Base-by-base conservation (phyloP, 1,139 yeast species). In the Candida pseudocylindracea region DNA sequence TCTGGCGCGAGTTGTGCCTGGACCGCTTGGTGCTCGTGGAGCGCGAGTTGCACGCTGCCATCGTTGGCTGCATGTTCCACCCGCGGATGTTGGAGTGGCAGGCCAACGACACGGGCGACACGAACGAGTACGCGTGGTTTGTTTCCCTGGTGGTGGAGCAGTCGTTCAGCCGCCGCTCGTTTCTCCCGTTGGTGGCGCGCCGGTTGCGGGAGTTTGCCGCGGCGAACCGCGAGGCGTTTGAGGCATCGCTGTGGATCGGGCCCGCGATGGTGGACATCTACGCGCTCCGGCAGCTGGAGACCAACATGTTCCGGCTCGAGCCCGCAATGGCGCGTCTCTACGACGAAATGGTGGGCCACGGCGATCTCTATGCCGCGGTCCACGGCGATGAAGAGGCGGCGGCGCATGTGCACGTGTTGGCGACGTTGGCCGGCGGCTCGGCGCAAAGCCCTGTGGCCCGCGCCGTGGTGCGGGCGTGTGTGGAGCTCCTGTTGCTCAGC, bases 311-410 rank as follows among this genome's bases (percentile, higher is more conserved):
- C 49, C 59, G 54, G 31, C 53, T 80, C 30, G 91, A 79, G 39
- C 56, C 56, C 11, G 55, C 72, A 1, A 51, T 78, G 32, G 73
- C 71, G 2, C 41, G 12, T 3, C 10, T 11, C 3, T 27, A 27
- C 29, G 12, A n/a, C 11, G 8, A 7, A 4, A 2, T 10, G 29
- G 8, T 11, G 4, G 12, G 29, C 4, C 12, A 6, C 8, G 29
- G 12, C 11, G 30, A 48, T 1, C 44, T 67, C 7, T 71, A 52
- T 41, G 79, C 73, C 42, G 45, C 52, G 8, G 54, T 63, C 0
- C 75, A 78, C 51, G 85, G 83, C 0, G 53, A 52, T 0, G 63
- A 57, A 9, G 94, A 81, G 45, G 46, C 65, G 0, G 54, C 70
- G 5, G 57, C 73, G 3, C 64, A 67, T 36, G 63, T 71, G 5